Evolutionary conservation across 2,329 filamentous ascomycete species (phyloP).

Genomic region (Exophiala calicioides): DNA sequence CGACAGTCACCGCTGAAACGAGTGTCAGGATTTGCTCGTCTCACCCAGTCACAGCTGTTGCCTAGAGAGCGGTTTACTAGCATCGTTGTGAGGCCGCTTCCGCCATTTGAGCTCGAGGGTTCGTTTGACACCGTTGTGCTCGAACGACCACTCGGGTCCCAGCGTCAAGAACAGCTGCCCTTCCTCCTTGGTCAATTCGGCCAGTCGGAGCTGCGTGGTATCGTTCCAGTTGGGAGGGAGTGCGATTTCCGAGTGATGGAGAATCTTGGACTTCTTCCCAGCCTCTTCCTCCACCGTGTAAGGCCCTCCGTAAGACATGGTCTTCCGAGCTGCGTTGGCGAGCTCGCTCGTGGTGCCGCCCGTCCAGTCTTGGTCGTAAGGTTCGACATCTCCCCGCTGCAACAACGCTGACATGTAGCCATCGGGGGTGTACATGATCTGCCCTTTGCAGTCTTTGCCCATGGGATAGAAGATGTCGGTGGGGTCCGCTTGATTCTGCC

Average conservation of each 20-base stretch:
- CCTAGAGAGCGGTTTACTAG: conserved; percentile 10
- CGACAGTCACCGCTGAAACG: too few species aligned
- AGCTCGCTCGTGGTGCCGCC: conserved; percentile 11
- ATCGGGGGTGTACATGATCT: conserved; percentile 24
- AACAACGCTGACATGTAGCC: conserved; percentile 25
- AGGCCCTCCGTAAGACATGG: conserved; percentile 21
- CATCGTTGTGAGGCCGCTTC: conserved; percentile 18
- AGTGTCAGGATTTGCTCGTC: too few species aligned
- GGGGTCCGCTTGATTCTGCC: conserved; percentile 6
- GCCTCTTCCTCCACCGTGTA: conserved; percentile 22
- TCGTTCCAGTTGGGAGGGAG: conserved; percentile 20
- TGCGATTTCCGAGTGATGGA: conserved; percentile 19
- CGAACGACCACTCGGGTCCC: conserved; percentile 12
- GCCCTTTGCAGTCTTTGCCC: conserved; percentile 20
- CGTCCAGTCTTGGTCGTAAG: conserved; percentile 10
- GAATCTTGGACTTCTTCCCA: conserved; percentile 9
- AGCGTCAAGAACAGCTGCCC: conserved; percentile 14
- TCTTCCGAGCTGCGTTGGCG: conserved; percentile 15
- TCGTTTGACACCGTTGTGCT: conserved; percentile 15
- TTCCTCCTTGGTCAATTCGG: conserved; percentile 18
- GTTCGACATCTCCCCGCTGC: conserved; percentile 14
- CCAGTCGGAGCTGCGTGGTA: conserved; percentile 17
- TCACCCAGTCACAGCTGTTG: conserved; percentile 2
- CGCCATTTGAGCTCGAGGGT: conserved; percentile 21
- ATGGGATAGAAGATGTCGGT: conserved; percentile 21